Percentiles rank a stretch among this genome's conserved stretches.
These are phyloP conservation scores for Fusarium mundagurra DNA, from an alignment of 2,329 filamentous ascomycete genomes.

Conservation along the genomic window DNA sequence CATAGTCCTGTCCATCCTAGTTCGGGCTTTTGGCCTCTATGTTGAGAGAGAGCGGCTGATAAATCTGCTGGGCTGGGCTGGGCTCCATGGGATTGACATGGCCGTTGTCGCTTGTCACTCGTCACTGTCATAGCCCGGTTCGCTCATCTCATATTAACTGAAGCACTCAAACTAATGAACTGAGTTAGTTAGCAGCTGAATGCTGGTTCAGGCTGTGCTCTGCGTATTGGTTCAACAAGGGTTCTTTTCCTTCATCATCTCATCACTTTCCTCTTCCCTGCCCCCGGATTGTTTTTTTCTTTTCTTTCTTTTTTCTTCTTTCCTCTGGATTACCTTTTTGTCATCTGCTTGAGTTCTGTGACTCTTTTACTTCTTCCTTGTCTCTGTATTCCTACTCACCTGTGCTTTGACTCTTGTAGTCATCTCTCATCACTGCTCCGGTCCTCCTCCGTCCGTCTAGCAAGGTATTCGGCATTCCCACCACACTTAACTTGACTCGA, in stretches of 20 bases:
- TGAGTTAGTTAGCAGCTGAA: neutral
- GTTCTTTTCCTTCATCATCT: slow-evolving; percentile 36
- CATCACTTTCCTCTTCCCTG: slow-evolving; percentile 16
- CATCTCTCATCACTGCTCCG: slow-evolving; percentile 3
- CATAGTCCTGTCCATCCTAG: neutral
- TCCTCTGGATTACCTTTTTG: neutral
- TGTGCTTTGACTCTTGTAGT: neutral
- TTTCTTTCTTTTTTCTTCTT: neutral
- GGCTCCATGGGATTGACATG: neutral
- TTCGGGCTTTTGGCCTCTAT: neutral
- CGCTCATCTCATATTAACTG: slow-evolving; percentile 15
- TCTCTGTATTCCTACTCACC: neutral
- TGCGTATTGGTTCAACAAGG: slow-evolving; percentile 29
- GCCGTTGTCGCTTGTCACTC: slow-evolving; percentile 33
- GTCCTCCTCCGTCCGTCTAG: neutral
- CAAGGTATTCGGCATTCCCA: neutral
- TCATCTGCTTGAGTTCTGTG: slow-evolving; percentile 8
- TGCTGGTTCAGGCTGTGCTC: slow-evolving; percentile 6
- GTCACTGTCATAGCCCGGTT: slow-evolving; percentile 30
- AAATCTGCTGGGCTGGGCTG: slow-evolving; percentile 40
- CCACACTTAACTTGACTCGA: neutral
- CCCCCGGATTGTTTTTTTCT: slow-evolving; percentile 10
- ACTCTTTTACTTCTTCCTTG: slow-evolving; percentile 13
- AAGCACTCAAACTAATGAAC: neutral
- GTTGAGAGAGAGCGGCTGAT: slow-evolving; percentile 35